Conservation (phyloP, 2,329 filamentous ascomycete species). For the Colletotrichum chrysophilum region DNA sequence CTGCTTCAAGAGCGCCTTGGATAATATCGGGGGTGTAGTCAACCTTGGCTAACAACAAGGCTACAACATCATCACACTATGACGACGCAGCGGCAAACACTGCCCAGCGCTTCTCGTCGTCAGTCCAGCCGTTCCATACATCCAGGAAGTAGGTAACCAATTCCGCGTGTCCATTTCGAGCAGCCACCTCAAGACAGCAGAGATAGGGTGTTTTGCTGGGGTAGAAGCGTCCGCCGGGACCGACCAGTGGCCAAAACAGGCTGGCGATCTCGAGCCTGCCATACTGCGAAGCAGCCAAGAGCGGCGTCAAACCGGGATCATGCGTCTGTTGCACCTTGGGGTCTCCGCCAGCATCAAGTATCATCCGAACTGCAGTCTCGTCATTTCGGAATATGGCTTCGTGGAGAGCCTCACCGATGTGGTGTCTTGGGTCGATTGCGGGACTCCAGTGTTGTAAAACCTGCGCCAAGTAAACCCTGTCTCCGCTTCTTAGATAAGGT, state of each 20-base stretch:
- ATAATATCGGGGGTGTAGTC: neutral
- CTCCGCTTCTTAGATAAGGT: neutral
- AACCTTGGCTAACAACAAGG: neutral
- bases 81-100: neutral
- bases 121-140: neutral
- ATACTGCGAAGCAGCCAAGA: neutral
- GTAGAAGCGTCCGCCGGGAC: neutral
- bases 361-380: neutral
- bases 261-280: neutral
- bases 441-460: conserved; percentile 7
- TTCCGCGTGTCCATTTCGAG: neutral
- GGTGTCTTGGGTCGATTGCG: neutral
- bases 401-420: neutral
- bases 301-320: neutral
- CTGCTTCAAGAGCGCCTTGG: neutral
- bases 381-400: conserved; percentile 3
- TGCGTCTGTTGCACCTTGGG: neutral
- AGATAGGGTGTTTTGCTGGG: neutral
- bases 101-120: neutral
- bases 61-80: neutral
- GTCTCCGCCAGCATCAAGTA: neutral
- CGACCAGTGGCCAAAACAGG: neutral
- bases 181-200: conserved; percentile 6
- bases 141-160: neutral
- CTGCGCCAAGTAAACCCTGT: conserved; percentile 1